phyloP scores from a whole-genome alignment of 768 basidiomycete species.

The Tylopilus subfusipes region DNA sequence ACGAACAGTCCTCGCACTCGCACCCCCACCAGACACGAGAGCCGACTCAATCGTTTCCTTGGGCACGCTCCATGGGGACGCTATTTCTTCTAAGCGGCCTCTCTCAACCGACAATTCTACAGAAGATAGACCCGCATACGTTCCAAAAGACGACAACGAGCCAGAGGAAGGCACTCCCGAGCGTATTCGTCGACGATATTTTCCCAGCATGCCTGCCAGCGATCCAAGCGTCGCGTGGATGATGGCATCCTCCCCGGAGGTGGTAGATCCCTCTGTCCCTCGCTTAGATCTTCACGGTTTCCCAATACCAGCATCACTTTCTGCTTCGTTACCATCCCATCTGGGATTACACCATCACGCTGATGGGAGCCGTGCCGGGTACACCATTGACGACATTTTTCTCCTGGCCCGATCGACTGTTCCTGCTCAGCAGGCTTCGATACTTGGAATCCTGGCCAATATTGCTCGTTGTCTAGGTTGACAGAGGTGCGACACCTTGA shows the following conservation, averaged over 20 bases:
- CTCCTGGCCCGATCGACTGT: slow-evolving; percentile 77
- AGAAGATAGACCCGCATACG: not conserved
- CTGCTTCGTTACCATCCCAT: slow-evolving; percentile 68
- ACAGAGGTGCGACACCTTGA: slow-evolving; percentile 11
- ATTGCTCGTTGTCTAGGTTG: slow-evolving; percentile 41
- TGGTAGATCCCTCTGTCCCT: slow-evolving; percentile 33
- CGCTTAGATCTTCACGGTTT: slow-evolving; percentile 76
- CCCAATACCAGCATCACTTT: slow-evolving; percentile 55
- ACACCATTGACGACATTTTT: slow-evolving; percentile 84
- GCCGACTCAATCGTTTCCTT: slow-evolving; percentile 34
- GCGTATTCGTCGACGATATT: slow-evolving; percentile 79
- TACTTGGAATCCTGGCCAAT: slow-evolving; percentile 68
- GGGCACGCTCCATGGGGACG: slow-evolving; percentile 36
- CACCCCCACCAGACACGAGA: slow-evolving; percentile 32
- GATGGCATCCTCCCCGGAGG: slow-evolving; percentile 21
- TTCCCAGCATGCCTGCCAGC: slow-evolving; percentile 63
- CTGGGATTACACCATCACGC: slow-evolving; percentile 91
- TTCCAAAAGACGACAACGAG: slow-evolving; percentile 18
- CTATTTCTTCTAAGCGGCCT: slow-evolving; percentile 10
- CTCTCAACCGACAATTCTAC: slow-evolving; percentile 1
- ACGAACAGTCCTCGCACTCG: slow-evolving; percentile 52
- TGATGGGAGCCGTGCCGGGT: slow-evolving; percentile 71
- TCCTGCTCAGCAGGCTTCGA: slow-evolving; percentile 76
- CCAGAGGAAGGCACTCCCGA: slow-evolving; percentile 75
- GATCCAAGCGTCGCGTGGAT: slow-evolving; percentile 86